These are phyloP conservation scores for Colletotrichum spaethianum DNA, from an alignment of 2,329 filamentous ascomycete genomes.

Conservation along the genomic window DNA sequence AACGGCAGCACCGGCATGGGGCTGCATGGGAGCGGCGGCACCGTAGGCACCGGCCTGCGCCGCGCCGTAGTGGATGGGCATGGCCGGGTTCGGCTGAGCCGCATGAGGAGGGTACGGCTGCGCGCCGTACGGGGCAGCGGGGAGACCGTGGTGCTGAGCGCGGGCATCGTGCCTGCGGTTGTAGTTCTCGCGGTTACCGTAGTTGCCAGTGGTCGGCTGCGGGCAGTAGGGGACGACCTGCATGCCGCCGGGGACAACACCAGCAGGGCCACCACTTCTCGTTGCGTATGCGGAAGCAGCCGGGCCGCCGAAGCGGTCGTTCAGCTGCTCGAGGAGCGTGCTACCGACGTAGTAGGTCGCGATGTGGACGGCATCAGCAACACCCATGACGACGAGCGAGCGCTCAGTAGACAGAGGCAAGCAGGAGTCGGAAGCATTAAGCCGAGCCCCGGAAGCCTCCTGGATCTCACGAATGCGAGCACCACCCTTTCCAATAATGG, in stretches of 20 bases:
- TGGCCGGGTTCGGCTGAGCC: slow-evolving; percentile 73
- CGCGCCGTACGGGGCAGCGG: slow-evolving; percentile 79
- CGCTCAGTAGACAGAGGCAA: slow-evolving; percentile 95
- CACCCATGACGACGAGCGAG: slow-evolving; percentile 97
- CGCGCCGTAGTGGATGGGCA: slow-evolving; percentile 81
- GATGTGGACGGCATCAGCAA: slow-evolving; percentile 98
- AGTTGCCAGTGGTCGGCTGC: slow-evolving; percentile 92
- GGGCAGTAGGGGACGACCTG: slow-evolving; percentile 99
- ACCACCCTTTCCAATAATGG: slow-evolving; percentile 98
- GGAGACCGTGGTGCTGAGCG: slow-evolving; percentile 74
- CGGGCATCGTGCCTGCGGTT: slow-evolving; percentile 80
- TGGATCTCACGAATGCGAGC: slow-evolving; percentile 98
- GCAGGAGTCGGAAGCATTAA: slow-evolving; percentile 96
- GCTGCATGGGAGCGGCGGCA: slow-evolving; percentile 84
- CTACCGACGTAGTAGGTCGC: slow-evolving; percentile 99
- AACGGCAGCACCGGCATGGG: slow-evolving; percentile 73
- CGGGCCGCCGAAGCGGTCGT: slow-evolving; percentile 95
- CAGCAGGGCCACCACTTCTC: slow-evolving; percentile 91
- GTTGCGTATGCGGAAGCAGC: slow-evolving; percentile 98
- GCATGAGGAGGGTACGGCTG: slow-evolving; percentile 79
- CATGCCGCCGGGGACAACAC: slow-evolving; percentile 96
- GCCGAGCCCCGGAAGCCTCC: slow-evolving; percentile 93
- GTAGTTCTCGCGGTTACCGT: slow-evolving; percentile 90
- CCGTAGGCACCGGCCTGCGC: slow-evolving; percentile 82
- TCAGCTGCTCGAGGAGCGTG: slow-evolving; percentile 97